A percentile compares a stretch with the other conserved stretches of the same genome.
These are phyloP conservation scores for Corylus avellana DNA, from an alignment of 306 rosid species.

Conservation along the genomic window DNA sequence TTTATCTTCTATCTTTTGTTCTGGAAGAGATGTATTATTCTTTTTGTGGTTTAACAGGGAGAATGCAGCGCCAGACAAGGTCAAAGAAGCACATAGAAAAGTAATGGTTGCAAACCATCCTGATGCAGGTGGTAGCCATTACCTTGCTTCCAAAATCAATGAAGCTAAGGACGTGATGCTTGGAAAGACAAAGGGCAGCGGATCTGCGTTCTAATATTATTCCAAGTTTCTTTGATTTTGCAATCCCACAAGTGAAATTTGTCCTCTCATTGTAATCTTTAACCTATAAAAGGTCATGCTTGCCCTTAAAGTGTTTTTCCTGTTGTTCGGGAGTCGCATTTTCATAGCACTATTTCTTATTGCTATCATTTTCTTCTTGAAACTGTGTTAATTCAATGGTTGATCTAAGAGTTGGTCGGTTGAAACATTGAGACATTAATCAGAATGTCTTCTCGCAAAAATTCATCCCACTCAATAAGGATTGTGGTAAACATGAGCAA, in stretches of 20 bases:
- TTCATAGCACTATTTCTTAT: not conserved
- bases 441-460: too few relatives aligned
- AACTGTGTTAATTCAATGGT: too few relatives aligned
- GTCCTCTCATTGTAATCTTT: not conserved
- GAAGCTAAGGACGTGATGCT: constrained; percentile 77
- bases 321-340: not conserved
- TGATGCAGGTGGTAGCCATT: constrained; percentile 79
- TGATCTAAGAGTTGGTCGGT: too few relatives aligned
- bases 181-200: constrained; percentile 53
- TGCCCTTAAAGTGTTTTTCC: not conserved
- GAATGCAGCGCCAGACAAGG: constrained; percentile 57
- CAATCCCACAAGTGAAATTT: not conserved
- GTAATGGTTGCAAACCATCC: constrained; percentile 89
- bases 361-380: too few relatives aligned
- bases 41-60: constrained; percentile 48
- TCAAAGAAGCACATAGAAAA: constrained; percentile 74
- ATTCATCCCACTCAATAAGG: too few relatives aligned
- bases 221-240: constrained; percentile 11
- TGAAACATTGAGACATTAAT: too few relatives aligned
- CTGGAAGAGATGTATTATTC: not conserved
- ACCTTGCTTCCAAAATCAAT: constrained; percentile 78
- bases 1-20: not conserved
- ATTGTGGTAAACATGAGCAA: too few relatives aligned
- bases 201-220: constrained; percentile 53
- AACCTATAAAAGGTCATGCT: not conserved